Conservation (phyloP, 495 filamentous ascomycete species). For the Penicillium coffeae region DNA sequence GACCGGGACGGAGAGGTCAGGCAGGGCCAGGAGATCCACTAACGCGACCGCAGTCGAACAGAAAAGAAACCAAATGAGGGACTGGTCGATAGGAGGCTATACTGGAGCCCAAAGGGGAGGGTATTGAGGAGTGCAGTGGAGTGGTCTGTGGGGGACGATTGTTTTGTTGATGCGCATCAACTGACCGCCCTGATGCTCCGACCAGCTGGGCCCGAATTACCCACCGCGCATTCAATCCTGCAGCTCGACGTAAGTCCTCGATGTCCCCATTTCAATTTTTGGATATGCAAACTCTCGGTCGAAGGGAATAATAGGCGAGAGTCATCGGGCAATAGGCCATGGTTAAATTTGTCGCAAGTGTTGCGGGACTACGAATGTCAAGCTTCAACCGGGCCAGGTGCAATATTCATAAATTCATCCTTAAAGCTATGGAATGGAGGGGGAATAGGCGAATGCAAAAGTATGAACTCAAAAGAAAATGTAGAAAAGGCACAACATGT, state of each 20-base stretch:
- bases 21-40: conserved; percentile 8
- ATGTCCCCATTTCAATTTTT: too few species aligned
- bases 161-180: background rate
- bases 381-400: background rate
- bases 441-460: background rate
- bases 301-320: too few species aligned
- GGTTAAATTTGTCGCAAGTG: too few species aligned
- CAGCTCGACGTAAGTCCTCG: too few species aligned
- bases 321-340: too few species aligned
- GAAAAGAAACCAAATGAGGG: background rate
- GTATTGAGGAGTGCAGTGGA: background rate
- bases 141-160: background rate
- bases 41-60: background rate
- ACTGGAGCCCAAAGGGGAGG: background rate
- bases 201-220: background rate
- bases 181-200: background rate
- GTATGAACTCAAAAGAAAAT: background rate
- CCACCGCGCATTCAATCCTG: too few species aligned
- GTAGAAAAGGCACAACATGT: background rate
- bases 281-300: too few species aligned
- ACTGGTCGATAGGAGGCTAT: too few species aligned
- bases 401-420: background rate
- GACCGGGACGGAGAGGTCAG: conserved; percentile 27
- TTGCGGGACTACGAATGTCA: too few species aligned
- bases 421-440: background rate